Base-by-base conservation (phyloP, 129 eudicot genomes). In the Helianthus tuberosus region DNA sequence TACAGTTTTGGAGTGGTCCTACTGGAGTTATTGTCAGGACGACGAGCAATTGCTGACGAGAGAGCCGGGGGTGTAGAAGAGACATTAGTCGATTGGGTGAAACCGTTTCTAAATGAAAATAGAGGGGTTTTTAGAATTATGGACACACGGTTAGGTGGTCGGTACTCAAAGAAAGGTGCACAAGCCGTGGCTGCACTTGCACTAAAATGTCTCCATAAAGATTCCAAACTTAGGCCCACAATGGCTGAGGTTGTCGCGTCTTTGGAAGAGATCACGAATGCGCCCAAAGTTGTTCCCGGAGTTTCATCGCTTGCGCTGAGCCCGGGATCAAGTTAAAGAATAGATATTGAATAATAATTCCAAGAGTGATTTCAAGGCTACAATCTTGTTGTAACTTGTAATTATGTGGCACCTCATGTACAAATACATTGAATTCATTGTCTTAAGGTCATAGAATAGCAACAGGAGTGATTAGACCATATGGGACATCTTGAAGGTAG, bases 1-100 rank as follows among this genome's bases (percentile, higher is more conserved):
- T 91, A 91, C 49, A 86, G 97, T 73, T 91, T 81, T 11, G 97
- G 97, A 66, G 96, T 91, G 23, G 90, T 91, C 12, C 59, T 91
- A 35, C 23, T 91, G 38, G 97, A 91, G 70, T 78, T 91, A 61
- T 53, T 91, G 5, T 88, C 97, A 4, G 97, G 97, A 48, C 74
- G 82, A 62, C 86, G 97, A n/a, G 88, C 91, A 12, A 73, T 83
- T 69, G 91, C 75, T 5, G 97, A 86, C 15, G 91, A 84, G 66
- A 74, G 78, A 60, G 73, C 75, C 0, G 96, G 89, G 14, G 87
- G 93, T 20, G 70, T 81, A 1, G 91, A 87, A 58, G 91, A 79
- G 58, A 83, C 86, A 1, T 78, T 91, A 61, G 97, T 91, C 17
- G 96, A 91, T 10, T 91, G 97, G 97, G 92, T 89, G 35, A 84